Evolutionary conservation across 2,329 filamentous ascomycete species (phyloP).

Genomic region (Hypoxylon sp.): DNA sequence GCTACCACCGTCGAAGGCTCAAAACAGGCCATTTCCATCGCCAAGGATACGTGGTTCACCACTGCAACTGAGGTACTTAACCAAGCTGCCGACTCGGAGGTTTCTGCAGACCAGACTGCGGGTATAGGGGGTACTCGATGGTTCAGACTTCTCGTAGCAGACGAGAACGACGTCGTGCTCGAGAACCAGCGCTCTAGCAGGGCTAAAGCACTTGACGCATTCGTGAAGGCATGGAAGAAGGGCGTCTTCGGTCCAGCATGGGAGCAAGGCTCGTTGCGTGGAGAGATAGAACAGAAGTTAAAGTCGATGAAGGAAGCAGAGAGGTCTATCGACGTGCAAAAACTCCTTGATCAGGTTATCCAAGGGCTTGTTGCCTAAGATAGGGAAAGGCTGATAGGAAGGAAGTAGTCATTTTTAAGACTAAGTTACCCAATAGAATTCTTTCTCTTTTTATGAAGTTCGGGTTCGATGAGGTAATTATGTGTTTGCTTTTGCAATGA

Average conservation of each 20-base stretch:
- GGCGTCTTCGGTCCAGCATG: constrained; percentile 52
- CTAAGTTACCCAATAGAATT: no score
- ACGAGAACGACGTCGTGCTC: constrained; percentile 56
- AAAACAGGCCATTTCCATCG: constrained; percentile 51
- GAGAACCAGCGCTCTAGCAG: constrained; percentile 61
- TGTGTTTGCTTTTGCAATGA: no score
- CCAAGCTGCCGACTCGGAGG: constrained; percentile 46
- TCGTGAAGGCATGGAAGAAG: constrained; percentile 53
- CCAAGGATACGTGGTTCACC: constrained; percentile 62
- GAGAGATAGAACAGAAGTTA: constrained; percentile 47
- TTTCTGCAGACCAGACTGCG: constrained; percentile 13
- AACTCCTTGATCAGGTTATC: constrained; percentile 51
- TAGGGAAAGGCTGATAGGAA: no score
- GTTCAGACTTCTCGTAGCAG: constrained; percentile 57
- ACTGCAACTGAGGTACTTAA: constrained; percentile 58
- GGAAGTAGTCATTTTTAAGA: no score
- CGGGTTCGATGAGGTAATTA: neutral
- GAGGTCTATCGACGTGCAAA: constrained; percentile 57
- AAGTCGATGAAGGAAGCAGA: constrained; percentile 51
- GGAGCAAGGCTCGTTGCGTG: constrained; percentile 31
- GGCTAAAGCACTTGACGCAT: constrained; percentile 55
- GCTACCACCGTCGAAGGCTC: constrained; percentile 48
- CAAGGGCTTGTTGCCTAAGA: constrained; percentile 28
- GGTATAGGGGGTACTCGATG: constrained; percentile 48
- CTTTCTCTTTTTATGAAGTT: constrained; percentile 1